These are phyloP conservation scores for Garcia nutans DNA, from an alignment of 345 rosid species.

Conservation along the genomic window DNA sequence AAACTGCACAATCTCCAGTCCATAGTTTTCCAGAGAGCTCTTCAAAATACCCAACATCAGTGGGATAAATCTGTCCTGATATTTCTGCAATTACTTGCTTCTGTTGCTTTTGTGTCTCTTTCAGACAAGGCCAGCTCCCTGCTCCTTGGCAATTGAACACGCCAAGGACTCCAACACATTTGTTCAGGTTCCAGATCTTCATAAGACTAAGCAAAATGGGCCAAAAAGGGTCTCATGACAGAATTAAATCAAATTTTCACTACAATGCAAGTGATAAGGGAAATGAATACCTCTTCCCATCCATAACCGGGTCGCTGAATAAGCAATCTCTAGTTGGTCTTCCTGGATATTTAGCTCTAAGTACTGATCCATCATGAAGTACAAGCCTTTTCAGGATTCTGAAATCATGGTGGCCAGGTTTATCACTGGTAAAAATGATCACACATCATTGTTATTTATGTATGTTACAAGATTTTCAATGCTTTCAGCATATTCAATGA, in stretches of 20 bases:
- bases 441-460: no score
- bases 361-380: constrained; percentile 51
- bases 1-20: constrained; percentile 51
- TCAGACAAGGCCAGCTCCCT: constrained; percentile 50
- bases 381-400: constrained; percentile 51
- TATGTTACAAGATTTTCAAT: no score
- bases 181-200: constrained; percentile 60
- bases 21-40: constrained; percentile 46
- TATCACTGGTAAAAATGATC: constrained; percentile 39
- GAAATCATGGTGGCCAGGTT: constrained; percentile 55
- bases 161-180: constrained; percentile 50
- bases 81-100: constrained; percentile 18
- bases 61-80: constrained; percentile 39
- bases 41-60: constrained; percentile 49
- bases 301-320: constrained; percentile 54
- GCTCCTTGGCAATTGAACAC: constrained; percentile 63
- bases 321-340: constrained; percentile 54
- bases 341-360: constrained; percentile 60
- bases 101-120: constrained; percentile 20
- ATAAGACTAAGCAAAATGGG: constrained; percentile 37
- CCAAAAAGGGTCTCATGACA: neutral
- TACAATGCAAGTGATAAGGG: neutral
- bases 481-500: neutral
- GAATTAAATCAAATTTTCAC: neutral
- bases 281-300: constrained; percentile 44